phyloP scores from a whole-genome alignment of 257 asterid genomes.

The Solanum okadae region DNA sequence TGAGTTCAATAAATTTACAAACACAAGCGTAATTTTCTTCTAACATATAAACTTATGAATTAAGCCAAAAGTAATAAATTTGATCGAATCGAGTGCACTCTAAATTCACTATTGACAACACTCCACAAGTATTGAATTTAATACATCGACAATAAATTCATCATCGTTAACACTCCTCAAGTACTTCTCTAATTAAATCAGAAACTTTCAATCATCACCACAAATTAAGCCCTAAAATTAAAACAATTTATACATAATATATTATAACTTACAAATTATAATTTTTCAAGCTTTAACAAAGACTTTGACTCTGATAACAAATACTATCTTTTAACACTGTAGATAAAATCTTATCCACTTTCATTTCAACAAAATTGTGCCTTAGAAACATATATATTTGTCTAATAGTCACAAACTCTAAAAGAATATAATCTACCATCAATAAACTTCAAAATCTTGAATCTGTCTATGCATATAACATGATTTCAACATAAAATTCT shows the following conservation, averaged over 20 bases:
- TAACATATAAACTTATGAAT: background rate
- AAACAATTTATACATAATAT: background rate
- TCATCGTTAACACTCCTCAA: background rate
- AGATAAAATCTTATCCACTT: constrained; percentile 1
- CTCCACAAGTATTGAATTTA: background rate
- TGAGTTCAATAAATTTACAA: background rate
- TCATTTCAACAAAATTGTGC: no score
- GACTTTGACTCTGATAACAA: constrained; percentile 10
- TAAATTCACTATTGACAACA: background rate
- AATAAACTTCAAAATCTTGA: no score
- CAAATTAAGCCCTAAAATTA: background rate
- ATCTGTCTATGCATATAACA: background rate
- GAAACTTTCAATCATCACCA: background rate
- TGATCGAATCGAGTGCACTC: background rate
- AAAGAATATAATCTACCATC: background rate
- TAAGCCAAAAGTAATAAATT: background rate
- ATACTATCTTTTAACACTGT: constrained; percentile 11
- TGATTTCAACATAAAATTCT: no score
- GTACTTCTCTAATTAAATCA: background rate
- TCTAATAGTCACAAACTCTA: background rate
- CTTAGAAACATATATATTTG: background rate
- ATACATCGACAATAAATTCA: background rate
- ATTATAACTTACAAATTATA: background rate
- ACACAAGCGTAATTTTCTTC: background rate
- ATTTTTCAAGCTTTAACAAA: constrained; percentile 4